These are phyloP conservation scores for Aschersonia sp. DNA, from an alignment of 2,329 filamentous ascomycete genomes.

Conservation along the genomic window DNA sequence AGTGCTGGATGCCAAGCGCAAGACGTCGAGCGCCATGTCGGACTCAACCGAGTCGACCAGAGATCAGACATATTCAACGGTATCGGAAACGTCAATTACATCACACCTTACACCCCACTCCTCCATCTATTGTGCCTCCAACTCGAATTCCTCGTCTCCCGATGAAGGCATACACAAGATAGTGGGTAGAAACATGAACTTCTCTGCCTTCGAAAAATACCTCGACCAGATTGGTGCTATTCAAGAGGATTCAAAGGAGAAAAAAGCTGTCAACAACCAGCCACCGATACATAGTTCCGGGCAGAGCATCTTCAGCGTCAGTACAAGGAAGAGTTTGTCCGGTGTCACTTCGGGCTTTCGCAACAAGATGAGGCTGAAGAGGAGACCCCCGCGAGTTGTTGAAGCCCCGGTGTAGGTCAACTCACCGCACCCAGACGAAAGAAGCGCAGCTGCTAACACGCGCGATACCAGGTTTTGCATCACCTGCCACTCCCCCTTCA, in stretches of 20 bases:
- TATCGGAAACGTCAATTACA: slow-evolving; percentile 24
- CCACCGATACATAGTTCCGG: slow-evolving; percentile 15
- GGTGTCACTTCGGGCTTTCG: slow-evolving; percentile 30
- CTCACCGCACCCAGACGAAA: not conserved
- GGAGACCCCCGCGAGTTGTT: slow-evolving; percentile 18
- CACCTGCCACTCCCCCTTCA: slow-evolving; percentile 40
- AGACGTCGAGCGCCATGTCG: slow-evolving; percentile 25
- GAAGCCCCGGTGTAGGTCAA: slow-evolving; percentile 18
- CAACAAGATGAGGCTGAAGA: slow-evolving; percentile 26
- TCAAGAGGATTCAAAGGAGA: slow-evolving; percentile 17
- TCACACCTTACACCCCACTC: slow-evolving; percentile 28
- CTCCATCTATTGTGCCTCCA: slow-evolving; percentile 18
- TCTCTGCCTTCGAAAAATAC: slow-evolving; percentile 37
- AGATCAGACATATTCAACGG: slow-evolving; percentile 28
- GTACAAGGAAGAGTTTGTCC: slow-evolving; percentile 28
- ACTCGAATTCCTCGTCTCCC: slow-evolving; percentile 5
- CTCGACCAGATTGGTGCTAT: slow-evolving; percentile 28
- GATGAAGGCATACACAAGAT: slow-evolving; percentile 4
- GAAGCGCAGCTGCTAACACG: not conserved
- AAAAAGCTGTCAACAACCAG: slow-evolving; percentile 20
- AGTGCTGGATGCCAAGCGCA: slow-evolving; percentile 16
- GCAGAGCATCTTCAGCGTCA: slow-evolving; percentile 28
- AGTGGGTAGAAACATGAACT: slow-evolving; percentile 26
- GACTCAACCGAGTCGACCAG: slow-evolving; percentile 25
- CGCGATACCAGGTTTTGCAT: slow-evolving; percentile 32